A percentile compares a stretch with the other conserved stretches of the same genome.
Evolutionary conservation across 83 land plant genomes (phyloP).

Genomic region (Diphasiastrum complanatum): DNA sequence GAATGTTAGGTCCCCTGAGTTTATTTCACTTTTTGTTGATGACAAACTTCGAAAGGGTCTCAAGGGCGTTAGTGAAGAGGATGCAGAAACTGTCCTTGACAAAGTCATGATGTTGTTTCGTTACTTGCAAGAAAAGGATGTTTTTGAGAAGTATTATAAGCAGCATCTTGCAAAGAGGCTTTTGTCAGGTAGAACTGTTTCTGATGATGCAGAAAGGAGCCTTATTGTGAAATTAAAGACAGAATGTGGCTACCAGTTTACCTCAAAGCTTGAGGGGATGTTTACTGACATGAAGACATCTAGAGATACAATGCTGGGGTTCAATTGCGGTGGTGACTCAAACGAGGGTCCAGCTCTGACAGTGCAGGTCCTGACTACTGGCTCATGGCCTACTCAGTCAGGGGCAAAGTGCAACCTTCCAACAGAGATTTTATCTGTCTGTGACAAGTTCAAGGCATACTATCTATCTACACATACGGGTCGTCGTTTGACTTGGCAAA

Average conservation of each 20-base stretch:
- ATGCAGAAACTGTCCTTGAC: slow-evolving; percentile 78
- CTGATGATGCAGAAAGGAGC: slow-evolving; percentile 98
- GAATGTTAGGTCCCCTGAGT: slow-evolving; percentile 88
- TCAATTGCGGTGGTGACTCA: slow-evolving; percentile 48
- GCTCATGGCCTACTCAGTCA: slow-evolving; percentile 97
- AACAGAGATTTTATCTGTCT: slow-evolving; percentile 65
- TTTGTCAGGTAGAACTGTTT: slow-evolving; percentile 84
- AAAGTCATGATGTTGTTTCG: slow-evolving; percentile 98
- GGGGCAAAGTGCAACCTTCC: slow-evolving; percentile 79
- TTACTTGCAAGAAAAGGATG: slow-evolving; percentile 93
- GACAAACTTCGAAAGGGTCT: slow-evolving; percentile 89
- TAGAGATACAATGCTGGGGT: slow-evolving; percentile 92
- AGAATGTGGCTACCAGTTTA: slow-evolving; percentile 97
- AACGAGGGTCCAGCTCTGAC: slow-evolving; percentile 66
- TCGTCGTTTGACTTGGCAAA: slow-evolving; percentile 91
- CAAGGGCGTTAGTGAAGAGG: slow-evolving; percentile 94
- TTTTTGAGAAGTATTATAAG: slow-evolving; percentile 94
- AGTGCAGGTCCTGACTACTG: slow-evolving; percentile 92
- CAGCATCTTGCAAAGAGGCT: slow-evolving; percentile 95
- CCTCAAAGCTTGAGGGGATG: slow-evolving; percentile 97
- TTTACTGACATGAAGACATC: slow-evolving; percentile 98
- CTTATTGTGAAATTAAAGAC: slow-evolving; percentile 91
- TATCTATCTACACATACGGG: slow-evolving; percentile 95
- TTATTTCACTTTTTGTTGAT: slow-evolving; percentile 90
- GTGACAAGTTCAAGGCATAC: slow-evolving; percentile 75